Percentiles rank a stretch among this genome's conserved stretches.
phyloP scores from a whole-genome alignment of 2,329 filamentous ascomycete species.

The Peltaster fructicola region DNA sequence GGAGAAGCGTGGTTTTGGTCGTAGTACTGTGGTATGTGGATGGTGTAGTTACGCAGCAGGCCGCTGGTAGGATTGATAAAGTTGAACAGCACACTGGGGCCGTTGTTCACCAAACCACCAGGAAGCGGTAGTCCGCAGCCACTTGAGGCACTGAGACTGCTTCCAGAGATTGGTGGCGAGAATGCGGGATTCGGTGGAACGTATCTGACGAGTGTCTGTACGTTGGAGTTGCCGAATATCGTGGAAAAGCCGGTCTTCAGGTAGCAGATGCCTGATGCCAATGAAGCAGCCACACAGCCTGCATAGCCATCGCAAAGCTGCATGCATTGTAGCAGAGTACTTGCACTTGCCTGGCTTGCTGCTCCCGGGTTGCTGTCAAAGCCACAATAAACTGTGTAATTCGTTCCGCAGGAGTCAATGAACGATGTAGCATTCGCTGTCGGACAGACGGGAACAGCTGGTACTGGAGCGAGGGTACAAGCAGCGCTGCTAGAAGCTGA shows the following conservation, averaged over 20 bases:
- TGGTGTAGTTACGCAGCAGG: slow-evolving; percentile 18
- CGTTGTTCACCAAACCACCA: slow-evolving; percentile 7
- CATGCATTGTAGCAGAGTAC: slow-evolving; percentile 7
- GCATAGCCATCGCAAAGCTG: slow-evolving; percentile 5
- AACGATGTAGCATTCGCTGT: slow-evolving; percentile 5
- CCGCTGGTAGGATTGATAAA: slow-evolving; percentile 10
- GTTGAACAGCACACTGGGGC: slow-evolving; percentile 7
- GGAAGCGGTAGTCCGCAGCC: slow-evolving; percentile 12
- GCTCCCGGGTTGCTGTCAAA: slow-evolving; percentile 5
- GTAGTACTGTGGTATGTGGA: slow-evolving; percentile 24
- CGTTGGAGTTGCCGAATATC: slow-evolving; percentile 1
- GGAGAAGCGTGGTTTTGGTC: slow-evolving; percentile 19
- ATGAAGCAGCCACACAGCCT: slow-evolving; percentile 5
- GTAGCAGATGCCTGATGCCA: slow-evolving; percentile 7
- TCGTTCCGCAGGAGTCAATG: slow-evolving; percentile 6
- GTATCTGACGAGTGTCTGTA: slow-evolving; percentile 4
- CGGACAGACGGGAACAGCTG: slow-evolving; percentile 3
- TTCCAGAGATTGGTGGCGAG: slow-evolving; percentile 4
- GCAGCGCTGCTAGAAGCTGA: slow-evolving; percentile 3
- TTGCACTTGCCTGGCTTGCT: slow-evolving; percentile 1
- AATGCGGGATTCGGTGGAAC: slow-evolving; percentile 10
- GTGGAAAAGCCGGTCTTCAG: slow-evolving; percentile 7
- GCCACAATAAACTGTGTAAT: slow-evolving; percentile 9
- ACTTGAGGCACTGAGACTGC: slow-evolving; percentile 7
- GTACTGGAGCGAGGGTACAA: slow-evolving; percentile 1